Evolutionary conservation across 2,329 filamentous ascomycete species (phyloP).

Genomic region (Colletotrichum sp.): DNA sequence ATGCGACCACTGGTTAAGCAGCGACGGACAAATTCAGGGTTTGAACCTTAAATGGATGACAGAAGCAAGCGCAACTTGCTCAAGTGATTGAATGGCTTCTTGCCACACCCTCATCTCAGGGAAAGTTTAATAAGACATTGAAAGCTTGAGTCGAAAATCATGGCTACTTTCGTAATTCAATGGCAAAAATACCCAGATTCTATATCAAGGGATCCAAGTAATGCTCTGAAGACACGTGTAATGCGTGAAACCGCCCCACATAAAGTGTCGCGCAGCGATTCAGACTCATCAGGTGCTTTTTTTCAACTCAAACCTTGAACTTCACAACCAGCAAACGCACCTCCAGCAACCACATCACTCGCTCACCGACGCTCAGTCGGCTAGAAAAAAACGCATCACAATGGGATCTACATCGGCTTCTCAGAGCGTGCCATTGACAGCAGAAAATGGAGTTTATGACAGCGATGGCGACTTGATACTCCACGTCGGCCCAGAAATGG

Average conservation of each 20-base stretch:
- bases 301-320: not conserved
- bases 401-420: not conserved
- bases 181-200: not conserved
- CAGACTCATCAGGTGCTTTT: not conserved
- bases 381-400: not conserved
- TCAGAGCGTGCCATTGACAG: not conserved
- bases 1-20: not conserved
- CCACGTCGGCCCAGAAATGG: not conserved
- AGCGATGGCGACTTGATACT: not conserved
- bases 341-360: not conserved
- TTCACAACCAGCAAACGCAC: not conserved
- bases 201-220: not conserved
- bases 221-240: not conserved
- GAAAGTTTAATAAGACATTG: not conserved
- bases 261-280: not conserved
- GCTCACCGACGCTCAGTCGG: rapidly evolving
- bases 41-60: not conserved
- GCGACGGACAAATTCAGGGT: not conserved
- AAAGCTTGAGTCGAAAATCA: not conserved
- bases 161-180: no score
- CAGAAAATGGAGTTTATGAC: not conserved
- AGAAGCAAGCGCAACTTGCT: not conserved
- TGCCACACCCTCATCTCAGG: not conserved
- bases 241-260: not conserved
- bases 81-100: not conserved